These are phyloP conservation scores for Candida pini DNA, from an alignment of 805 yeast species.

Conservation along the genomic window DNA sequence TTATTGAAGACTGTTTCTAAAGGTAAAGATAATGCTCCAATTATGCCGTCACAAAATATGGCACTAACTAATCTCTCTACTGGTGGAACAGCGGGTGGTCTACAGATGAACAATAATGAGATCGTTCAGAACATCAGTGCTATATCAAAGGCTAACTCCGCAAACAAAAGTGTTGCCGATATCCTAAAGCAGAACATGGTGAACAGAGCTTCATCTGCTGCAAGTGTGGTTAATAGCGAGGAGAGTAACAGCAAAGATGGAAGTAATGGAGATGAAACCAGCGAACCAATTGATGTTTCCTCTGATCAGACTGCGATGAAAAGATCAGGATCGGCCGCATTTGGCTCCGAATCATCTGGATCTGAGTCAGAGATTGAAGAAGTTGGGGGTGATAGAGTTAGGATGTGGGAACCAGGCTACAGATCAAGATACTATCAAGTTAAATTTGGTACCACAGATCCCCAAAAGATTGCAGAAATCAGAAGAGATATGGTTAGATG, in stretches of 20 bases:
- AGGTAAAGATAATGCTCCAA: slow-evolving; percentile 74
- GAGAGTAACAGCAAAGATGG: slow-evolving; percentile 20
- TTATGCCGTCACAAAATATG: slow-evolving; percentile 60
- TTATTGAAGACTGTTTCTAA: slow-evolving; percentile 51
- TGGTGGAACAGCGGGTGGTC: slow-evolving; percentile 65
- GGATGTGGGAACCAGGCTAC: slow-evolving; percentile 85
- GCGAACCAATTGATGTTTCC: slow-evolving; percentile 25
- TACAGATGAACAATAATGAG: slow-evolving; percentile 62
- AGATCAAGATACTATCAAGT: slow-evolving; percentile 70
- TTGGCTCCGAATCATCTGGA: slow-evolving; percentile 24
- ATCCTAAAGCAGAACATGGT: slow-evolving; percentile 39
- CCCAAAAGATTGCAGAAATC: slow-evolving; percentile 47
- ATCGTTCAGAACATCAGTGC: slow-evolving; percentile 58
- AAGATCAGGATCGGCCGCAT: slow-evolving; percentile 17
- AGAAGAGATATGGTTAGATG: slow-evolving; percentile 58
- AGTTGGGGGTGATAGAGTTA: slow-evolving; percentile 48
- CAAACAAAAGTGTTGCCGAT: slow-evolving; percentile 66
- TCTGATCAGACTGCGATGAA: slow-evolving; percentile 16
- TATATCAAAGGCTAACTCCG: slow-evolving; percentile 64
- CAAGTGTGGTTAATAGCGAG: slow-evolving; percentile 25
- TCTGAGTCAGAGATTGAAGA: slow-evolving; percentile 31
- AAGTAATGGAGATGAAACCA: slow-evolving; percentile 7
- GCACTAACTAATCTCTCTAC: slow-evolving; percentile 63
- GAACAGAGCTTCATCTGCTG: slow-evolving; percentile 9
- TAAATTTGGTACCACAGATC: slow-evolving; percentile 59